A percentile compares a stretch with the other conserved stretches of the same genome.
These are phyloP conservation scores for Choiromyces venosus DNA, from an alignment of 495 filamentous ascomycete species.

Conservation along the genomic window DNA sequence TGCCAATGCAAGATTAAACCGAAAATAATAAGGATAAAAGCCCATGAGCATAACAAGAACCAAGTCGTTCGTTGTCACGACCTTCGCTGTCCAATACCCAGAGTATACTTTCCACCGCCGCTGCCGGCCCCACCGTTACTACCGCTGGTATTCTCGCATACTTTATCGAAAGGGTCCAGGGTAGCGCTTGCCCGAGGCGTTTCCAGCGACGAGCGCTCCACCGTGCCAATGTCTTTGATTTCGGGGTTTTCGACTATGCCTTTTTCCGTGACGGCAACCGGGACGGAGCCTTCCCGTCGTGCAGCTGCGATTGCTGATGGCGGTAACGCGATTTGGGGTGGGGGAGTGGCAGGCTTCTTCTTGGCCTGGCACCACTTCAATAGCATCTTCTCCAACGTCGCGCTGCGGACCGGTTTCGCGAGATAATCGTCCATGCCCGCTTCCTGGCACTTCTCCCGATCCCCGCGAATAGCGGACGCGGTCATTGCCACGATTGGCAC, in stretches of 20 bases:
- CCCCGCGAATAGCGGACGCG: conserved; percentile 73
- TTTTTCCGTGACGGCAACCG: conserved; percentile 25
- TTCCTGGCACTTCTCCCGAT: conserved; percentile 67
- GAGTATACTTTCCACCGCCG: neutral
- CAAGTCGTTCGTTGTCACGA: neutral
- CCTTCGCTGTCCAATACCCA: neutral
- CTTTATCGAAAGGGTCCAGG: neutral
- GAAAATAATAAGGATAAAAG: neutral
- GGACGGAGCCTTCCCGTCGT: neutral
- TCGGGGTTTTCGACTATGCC: conserved; percentile 27
- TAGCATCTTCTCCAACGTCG: conserved; percentile 66
- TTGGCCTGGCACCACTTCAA: conserved; percentile 50
- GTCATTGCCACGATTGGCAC: conserved; percentile 77
- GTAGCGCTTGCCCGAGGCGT: neutral
- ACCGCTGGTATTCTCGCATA: neutral
- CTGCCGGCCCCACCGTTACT: neutral
- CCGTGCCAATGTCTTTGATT: conserved; percentile 4
- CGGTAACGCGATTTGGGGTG: conserved; percentile 1
- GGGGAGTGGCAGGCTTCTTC: neutral
- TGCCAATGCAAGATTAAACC: neutral
- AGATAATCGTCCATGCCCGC: conserved; percentile 85
- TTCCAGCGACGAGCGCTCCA: conserved; percentile 6
- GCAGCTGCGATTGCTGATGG: conserved; percentile 20
- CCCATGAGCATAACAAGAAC: neutral
- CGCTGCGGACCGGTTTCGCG: conserved; percentile 66